phyloP scores from a whole-genome alignment of 2,329 filamentous ascomycete species.

The Trichoderma atrobrunneum region DNA sequence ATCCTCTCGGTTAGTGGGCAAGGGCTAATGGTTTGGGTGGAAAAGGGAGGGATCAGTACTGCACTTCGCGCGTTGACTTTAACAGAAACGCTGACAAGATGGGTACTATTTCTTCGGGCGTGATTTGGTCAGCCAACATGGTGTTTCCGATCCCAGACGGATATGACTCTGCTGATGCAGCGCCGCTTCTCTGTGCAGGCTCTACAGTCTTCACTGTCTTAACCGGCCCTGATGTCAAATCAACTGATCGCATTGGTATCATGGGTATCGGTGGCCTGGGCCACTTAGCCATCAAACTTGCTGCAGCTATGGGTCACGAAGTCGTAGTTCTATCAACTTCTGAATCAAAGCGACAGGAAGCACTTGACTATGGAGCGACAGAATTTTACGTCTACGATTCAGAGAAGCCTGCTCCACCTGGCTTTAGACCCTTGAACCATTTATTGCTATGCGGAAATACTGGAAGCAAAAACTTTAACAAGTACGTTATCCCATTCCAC shows the following conservation, averaged over 20 bases:
- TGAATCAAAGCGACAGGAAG: not conserved
- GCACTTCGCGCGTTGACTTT: not conserved
- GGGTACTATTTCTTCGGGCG: not conserved
- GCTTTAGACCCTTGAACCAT: not conserved
- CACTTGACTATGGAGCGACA: not conserved
- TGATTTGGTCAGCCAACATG: not conserved
- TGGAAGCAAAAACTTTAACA: not conserved
- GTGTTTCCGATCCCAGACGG: constrained; percentile 4
- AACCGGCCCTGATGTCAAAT: not conserved
- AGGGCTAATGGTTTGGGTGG: not conserved
- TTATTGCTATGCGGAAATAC: not conserved
- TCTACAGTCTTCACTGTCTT: not conserved
- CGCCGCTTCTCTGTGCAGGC: not conserved
- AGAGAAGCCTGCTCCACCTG: not conserved
- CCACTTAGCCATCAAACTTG: constrained; percentile 1
- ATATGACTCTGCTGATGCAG: not conserved
- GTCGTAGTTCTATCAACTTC: not conserved
- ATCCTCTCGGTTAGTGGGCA: not conserved
- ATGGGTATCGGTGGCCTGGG: constrained; percentile 2
- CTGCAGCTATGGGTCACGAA: not conserved
- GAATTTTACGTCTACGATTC: not conserved
- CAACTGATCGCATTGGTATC: not conserved
- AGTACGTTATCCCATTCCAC: not conserved
- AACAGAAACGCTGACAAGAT: not conserved
- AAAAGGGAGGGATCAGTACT: not conserved